Evolutionary conservation across 768 basidiomycete species (phyloP).

Genomic region (Pleurotus salmoneostramineus): DNA sequence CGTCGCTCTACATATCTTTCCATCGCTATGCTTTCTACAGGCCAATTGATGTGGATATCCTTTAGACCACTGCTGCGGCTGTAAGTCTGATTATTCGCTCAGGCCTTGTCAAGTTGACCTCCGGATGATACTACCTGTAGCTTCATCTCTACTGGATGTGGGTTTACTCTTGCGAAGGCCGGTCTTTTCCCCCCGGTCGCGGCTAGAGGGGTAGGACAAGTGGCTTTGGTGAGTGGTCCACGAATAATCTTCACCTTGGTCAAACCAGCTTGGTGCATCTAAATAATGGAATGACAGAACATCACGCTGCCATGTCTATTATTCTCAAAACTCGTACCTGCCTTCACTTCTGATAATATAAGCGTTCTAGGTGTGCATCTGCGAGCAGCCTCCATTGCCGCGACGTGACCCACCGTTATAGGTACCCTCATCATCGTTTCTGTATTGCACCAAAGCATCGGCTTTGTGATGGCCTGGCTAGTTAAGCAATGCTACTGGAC

Average conservation of each 20-base stretch:
- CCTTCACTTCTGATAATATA: slow-evolving; percentile 57
- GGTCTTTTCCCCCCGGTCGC: slow-evolving; percentile 58
- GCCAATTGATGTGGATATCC: slow-evolving; percentile 61
- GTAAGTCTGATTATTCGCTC: slow-evolving; percentile 29
- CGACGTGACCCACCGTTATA: slow-evolving; percentile 15
- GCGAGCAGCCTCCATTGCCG: background rate
- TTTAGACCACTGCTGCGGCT: slow-evolving; percentile 55
- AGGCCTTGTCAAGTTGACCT: background rate
- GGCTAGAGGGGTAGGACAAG: slow-evolving; percentile 55
- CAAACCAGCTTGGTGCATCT: background rate
- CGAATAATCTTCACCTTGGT: background rate
- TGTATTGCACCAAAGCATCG: slow-evolving; percentile 53
- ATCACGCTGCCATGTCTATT: slow-evolving; percentile 59
- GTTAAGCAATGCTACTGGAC: slow-evolving; percentile 69
- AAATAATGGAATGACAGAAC: slow-evolving; percentile 28
- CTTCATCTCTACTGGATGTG: slow-evolving; percentile 47
- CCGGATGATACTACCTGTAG: slow-evolving; percentile 23
- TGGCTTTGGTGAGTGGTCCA: slow-evolving; percentile 41
- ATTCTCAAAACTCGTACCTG: slow-evolving; percentile 71
- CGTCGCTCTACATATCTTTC: background rate
- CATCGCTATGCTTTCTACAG: slow-evolving; percentile 25
- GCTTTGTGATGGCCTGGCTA: slow-evolving; percentile 49
- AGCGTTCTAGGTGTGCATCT: slow-evolving; percentile 43
- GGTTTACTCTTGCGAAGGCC: slow-evolving; percentile 55
- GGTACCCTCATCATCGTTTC: slow-evolving; percentile 65